Conservation (phyloP, 23 red algal genomes). For the Gracilaria caudata region DNA sequence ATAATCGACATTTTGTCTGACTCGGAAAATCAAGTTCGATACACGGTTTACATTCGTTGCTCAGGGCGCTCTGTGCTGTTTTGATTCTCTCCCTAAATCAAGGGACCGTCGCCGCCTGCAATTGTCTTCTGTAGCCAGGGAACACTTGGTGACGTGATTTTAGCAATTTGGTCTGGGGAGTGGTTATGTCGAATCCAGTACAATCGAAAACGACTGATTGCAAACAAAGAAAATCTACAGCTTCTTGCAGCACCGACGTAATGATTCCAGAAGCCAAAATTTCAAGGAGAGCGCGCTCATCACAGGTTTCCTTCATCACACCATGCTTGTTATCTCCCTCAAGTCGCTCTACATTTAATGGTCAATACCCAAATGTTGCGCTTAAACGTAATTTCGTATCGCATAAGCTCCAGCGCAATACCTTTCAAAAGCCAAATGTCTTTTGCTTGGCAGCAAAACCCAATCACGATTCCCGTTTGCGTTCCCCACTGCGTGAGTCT, state of each 20-base stretch:
- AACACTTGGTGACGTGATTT: not conserved
- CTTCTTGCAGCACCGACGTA: not conserved
- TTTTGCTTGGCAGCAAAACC: not conserved
- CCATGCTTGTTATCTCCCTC: not conserved
- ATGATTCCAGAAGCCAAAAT: not conserved
- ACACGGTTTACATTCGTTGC: not conserved
- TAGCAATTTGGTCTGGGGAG: not conserved
- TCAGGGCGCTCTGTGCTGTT: not conserved
- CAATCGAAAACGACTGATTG: not conserved
- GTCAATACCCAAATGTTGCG: not conserved
- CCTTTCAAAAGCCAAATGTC: not conserved
- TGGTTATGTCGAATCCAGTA: not conserved
- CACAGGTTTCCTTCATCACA: not conserved
- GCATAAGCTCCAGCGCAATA: not conserved
- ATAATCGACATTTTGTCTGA: too few species aligned
- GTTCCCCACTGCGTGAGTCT: not conserved
- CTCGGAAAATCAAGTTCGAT: too few species aligned
- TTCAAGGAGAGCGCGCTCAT: constrained; percentile 12
- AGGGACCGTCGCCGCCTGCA: not conserved
- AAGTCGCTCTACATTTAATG: not conserved
- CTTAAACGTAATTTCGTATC: not conserved
- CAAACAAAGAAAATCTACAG: not conserved
- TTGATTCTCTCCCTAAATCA: not conserved
- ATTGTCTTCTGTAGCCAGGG: not conserved
- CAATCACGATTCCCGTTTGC: not conserved